Evolutionary conservation across 2,329 filamentous ascomycete species (phyloP), one percentile per base, ranked within the genome.

Genomic region (Thelonectria olida): DNA sequence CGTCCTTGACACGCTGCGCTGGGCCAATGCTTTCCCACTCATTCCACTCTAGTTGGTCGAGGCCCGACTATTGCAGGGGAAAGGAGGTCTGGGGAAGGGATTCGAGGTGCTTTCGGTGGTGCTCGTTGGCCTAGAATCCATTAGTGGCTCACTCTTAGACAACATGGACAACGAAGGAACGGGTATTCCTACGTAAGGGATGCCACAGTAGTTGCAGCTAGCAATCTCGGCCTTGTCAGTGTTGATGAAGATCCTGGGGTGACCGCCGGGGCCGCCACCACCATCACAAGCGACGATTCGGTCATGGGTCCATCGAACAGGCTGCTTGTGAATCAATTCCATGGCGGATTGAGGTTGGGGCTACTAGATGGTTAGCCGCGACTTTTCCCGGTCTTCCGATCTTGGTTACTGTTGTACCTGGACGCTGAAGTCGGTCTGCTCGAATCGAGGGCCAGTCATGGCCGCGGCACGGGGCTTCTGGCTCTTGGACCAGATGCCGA

Each of bases 201-300:
- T 78, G 54, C 96, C 96, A 77, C 96, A 99, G 83, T 99, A 99
- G 74, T 86, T 90, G 84, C 96, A 99, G 76, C 84, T 84, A 79
- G 88, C 88, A 73, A 99, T 97, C 83, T 98, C 90, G 42, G 96
- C 92, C 85, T 97, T 98, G 81, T 99, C 96, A 68, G 92, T 90
- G 81, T 99, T 99, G 87, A 99, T 99, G 78, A 93, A 99, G 80
- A 99, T 91, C 74, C 88, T 88, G 50, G 96, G 96, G 79, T 99
- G 96, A 42, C 96, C 96, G 56, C 92, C 82, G 28, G 94, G 90
- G 45, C 95, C 96, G 69, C 94, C 94, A 61, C 95, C 96, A 60
- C 96, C 96, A 73, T 98, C 94, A 76, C 96, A 99, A 44, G 89
- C 89, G 52, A 96, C 95, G 49, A 92, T 80, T 63, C 89, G 87